Conservation (phyloP, 805 yeast species). For the Cyberlindnera xishuangbannaensis region DNA sequence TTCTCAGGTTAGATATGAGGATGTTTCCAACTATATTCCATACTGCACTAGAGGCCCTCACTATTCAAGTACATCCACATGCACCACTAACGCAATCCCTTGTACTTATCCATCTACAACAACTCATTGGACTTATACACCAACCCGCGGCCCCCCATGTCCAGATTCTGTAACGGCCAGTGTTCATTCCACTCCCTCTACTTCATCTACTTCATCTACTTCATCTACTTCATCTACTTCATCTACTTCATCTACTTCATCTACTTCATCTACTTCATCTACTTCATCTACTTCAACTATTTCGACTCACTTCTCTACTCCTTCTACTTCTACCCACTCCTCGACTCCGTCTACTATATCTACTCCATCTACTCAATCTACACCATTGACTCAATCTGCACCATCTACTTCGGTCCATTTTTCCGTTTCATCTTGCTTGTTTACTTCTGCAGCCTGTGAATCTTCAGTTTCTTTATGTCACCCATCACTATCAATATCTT, state of each 20-base stretch:
- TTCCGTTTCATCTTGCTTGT: not conserved
- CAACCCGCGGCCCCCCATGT: conserved; percentile 5
- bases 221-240: not conserved
- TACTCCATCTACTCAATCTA: not conserved
- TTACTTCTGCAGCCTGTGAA: not conserved
- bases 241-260: not conserved
- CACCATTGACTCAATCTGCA: not conserved
- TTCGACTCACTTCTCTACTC: not conserved
- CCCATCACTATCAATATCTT: too few relatives aligned
- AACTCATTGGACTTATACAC: conserved; percentile 3
- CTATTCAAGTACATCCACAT: conserved; percentile 3
- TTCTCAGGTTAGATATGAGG: conserved; percentile 6
- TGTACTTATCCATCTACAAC: conserved; percentile 10
- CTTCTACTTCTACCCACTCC: not conserved
- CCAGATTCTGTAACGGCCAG: conserved; percentile 1
- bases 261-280: not conserved
- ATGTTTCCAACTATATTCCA: conserved; percentile 8
- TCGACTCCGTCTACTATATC: not conserved
- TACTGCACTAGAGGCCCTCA: conserved; percentile 6
- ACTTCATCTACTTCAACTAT: not conserved
- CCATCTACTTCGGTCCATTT: conserved; percentile 1
- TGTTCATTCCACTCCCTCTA: not conserved
- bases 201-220: not conserved
- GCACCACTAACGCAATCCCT: conserved; percentile 4
- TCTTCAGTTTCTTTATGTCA: not conserved